Percentiles rank a stretch among this genome's conserved stretches.
phyloP scores from a whole-genome alignment of 768 basidiomycete genomes.

The Leccinum aurantiacum region DNA sequence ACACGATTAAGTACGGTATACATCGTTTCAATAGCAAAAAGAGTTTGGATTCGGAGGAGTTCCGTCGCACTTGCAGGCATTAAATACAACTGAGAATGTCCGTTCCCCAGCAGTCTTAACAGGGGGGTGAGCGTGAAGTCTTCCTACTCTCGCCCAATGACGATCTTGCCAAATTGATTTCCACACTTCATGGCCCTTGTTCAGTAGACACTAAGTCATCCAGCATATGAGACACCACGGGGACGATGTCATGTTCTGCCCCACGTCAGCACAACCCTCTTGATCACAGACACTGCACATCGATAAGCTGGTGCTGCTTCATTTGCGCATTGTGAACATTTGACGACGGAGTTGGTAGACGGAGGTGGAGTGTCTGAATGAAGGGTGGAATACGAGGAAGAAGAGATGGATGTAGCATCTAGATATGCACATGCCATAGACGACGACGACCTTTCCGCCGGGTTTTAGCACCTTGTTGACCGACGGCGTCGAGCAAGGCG shows the following conservation, averaged over 20 bases:
- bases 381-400: not conserved
- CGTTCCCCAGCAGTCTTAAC: not conserved
- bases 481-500: no score
- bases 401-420: not conserved
- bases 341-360: constrained; percentile 42
- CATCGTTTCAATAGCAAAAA: not conserved
- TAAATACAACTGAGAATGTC: not conserved
- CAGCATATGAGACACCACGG: constrained; percentile 67
- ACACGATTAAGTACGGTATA: not conserved
- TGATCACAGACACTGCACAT: constrained; percentile 39
- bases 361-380: constrained; percentile 8
- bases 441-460: constrained; percentile 60
- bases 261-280: constrained; percentile 14
- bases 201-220: constrained; percentile 63
- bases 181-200: constrained; percentile 65
- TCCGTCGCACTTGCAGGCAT: not conserved
- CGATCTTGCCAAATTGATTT: constrained; percentile 73
- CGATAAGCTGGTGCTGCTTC: constrained; percentile 70
- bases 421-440: constrained; percentile 59
- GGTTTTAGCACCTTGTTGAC: constrained; percentile 29
- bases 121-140: not conserved
- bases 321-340: constrained; percentile 74
- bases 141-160: constrained; percentile 43
- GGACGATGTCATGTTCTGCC: constrained; percentile 61
- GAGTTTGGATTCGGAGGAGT: not conserved